A percentile compares a stretch with the other conserved stretches of the same genome.
phyloP scores from a whole-genome alignment of 2,329 filamentous ascomycete species.

The Diaporthe humulicola region DNA sequence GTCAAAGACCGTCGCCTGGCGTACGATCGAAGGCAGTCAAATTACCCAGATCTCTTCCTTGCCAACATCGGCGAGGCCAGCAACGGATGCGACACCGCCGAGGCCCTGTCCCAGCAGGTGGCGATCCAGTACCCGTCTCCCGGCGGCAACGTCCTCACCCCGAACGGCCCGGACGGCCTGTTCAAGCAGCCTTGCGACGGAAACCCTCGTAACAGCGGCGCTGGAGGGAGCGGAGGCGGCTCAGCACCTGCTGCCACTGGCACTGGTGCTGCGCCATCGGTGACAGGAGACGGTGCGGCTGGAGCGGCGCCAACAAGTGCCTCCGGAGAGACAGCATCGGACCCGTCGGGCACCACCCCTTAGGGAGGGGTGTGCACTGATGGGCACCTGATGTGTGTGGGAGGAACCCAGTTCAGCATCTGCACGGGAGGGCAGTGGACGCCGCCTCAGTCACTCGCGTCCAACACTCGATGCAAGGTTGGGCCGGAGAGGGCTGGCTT shows the following conservation, averaged over 20 bases:
- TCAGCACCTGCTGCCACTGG: conserved; percentile 4
- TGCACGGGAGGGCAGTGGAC: conserved; percentile 37
- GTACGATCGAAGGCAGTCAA: conserved; percentile 56
- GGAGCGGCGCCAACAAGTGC: not conserved
- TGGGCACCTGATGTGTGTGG: conserved; percentile 35
- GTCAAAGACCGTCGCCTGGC: conserved; percentile 36
- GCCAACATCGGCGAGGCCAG: conserved; percentile 68
- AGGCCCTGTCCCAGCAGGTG: conserved; percentile 56
- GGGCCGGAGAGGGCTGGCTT: conserved; percentile 30
- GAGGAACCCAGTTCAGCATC: conserved; percentile 31
- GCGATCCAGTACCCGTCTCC: conserved; percentile 72
- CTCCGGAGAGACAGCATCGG: conserved; percentile 3
- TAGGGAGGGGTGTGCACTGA: conserved; percentile 27
- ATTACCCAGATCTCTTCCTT: conserved; percentile 76
- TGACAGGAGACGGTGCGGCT: not conserved
- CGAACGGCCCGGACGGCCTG: conserved; percentile 49
- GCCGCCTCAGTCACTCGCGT: conserved; percentile 29
- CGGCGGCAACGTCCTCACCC: conserved; percentile 65
- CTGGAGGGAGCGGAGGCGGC: not conserved
- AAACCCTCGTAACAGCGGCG: conserved; percentile 44
- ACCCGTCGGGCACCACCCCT: not conserved
- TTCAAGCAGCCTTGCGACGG: conserved; percentile 49
- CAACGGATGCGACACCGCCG: conserved; percentile 66
- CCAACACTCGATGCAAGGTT: conserved; percentile 26
- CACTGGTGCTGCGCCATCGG: not conserved